Conservation (phyloP, 495 filamentous ascomycete species). For the Darksidea phi region DNA sequence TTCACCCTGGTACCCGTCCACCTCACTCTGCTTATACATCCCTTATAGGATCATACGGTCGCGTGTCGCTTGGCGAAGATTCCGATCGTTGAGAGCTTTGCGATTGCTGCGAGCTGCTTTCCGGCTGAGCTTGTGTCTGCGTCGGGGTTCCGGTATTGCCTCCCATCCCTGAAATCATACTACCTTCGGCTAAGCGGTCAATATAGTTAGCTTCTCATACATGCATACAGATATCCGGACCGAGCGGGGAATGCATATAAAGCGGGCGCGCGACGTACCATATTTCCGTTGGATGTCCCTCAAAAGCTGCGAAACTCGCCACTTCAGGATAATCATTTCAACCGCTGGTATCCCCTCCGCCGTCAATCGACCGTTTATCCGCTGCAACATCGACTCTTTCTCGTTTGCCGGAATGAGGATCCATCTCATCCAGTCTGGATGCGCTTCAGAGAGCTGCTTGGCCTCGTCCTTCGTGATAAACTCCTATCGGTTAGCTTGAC, state of each 20-base stretch:
- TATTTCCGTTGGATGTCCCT: conserved; percentile 29
- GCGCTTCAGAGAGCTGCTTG: conserved; percentile 21
- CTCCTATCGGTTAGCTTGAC: conserved; percentile 9
- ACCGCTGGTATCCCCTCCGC: conserved; percentile 28
- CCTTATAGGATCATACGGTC: conserved; percentile 27
- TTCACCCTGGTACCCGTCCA: not conserved
- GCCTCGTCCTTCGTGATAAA: conserved; percentile 32
- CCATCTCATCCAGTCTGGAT: conserved; percentile 29
- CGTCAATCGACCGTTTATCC: conserved; percentile 26
- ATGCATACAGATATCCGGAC: conserved; percentile 15
- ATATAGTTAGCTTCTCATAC: conserved; percentile 26
- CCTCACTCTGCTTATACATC: conserved; percentile 18
- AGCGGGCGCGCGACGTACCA: conserved; percentile 20
- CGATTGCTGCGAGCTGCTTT: conserved; percentile 8
- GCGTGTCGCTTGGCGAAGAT: conserved; percentile 7
- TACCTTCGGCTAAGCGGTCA: conserved; percentile 31
- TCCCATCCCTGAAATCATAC: conserved; percentile 21
- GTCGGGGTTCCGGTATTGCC: conserved; percentile 9
- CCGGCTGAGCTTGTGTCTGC: conserved; percentile 2
- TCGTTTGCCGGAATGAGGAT: conserved; percentile 30
- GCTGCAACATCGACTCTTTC: conserved; percentile 22
- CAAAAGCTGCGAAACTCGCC: conserved; percentile 28
- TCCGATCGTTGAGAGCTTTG: conserved; percentile 4
- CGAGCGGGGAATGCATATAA: conserved; percentile 13
- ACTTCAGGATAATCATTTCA: conserved; percentile 29